phyloP scores from a whole-genome alignment of 371 early-diverging fungal species.

The Rozella allomycis region DNA sequence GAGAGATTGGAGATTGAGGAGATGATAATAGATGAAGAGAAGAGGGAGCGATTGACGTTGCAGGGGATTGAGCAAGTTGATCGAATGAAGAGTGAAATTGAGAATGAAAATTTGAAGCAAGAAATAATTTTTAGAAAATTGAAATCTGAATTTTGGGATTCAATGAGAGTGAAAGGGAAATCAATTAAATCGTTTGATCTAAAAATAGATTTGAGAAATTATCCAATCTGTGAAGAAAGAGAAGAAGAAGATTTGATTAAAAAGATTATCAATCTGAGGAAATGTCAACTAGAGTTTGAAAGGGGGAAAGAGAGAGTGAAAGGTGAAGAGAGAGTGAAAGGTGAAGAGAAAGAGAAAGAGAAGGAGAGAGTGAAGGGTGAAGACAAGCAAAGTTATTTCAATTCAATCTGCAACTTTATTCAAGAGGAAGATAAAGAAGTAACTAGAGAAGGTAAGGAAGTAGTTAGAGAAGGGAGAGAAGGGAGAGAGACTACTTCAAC shows the following conservation, averaged over 20 bases:
- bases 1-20: no score
- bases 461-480: not conserved
- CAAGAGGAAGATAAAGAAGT: slow-evolving; percentile 1
- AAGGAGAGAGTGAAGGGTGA: slow-evolving; percentile 1
- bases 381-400: slow-evolving; percentile 1
- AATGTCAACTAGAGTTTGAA: slow-evolving; percentile 8
- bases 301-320: slow-evolving; percentile 4
- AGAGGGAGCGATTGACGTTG: no score
- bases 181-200: slow-evolving; percentile 15
- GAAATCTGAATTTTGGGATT: slow-evolving; percentile 37
- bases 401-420: slow-evolving; percentile 1
- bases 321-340: slow-evolving; percentile 1
- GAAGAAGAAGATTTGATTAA: slow-evolving; percentile 7
- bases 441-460: not conserved
- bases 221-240: slow-evolving; percentile 11
- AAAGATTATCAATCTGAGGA: slow-evolving; percentile 9
- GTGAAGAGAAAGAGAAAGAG: not conserved
- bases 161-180: slow-evolving; percentile 23
- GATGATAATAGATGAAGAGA: no score
- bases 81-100: no score
- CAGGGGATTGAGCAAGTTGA: no score
- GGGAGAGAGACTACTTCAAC: no score
- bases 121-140: no score
- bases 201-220: slow-evolving; percentile 16
- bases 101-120: no score